These are phyloP conservation scores for Eutypa lata DNA, from an alignment of 2,329 filamentous ascomycete species.

Conservation along the genomic window DNA sequence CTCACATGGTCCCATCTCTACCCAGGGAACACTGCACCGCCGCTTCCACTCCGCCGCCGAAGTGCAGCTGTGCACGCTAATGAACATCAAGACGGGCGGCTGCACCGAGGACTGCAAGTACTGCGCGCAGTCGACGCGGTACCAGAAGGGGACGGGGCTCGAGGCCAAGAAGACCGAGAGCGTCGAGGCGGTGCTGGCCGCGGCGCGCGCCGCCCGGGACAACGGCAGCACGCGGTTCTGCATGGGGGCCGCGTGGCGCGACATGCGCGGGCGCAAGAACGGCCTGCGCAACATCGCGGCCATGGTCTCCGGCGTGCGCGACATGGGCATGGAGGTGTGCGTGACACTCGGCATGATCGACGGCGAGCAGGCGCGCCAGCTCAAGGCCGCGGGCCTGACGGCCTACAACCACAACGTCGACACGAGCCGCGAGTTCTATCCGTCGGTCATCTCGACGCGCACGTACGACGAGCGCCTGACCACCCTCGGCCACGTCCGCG, in stretches of 20 bases:
- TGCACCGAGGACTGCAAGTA: slow-evolving; percentile 93
- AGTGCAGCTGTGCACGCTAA: slow-evolving; percentile 89
- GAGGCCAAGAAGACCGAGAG: slow-evolving; percentile 75
- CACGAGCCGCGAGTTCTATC: slow-evolving; percentile 86
- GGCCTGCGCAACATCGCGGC: slow-evolving; percentile 78
- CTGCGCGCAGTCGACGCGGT: slow-evolving; percentile 83
- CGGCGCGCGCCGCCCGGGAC: slow-evolving; percentile 71
- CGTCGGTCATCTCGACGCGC: slow-evolving; percentile 78
- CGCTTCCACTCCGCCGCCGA: slow-evolving; percentile 80
- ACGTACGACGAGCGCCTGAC: slow-evolving; percentile 83
- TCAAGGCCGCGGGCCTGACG: slow-evolving; percentile 80
- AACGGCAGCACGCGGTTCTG: slow-evolving; percentile 91
- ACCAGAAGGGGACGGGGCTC: slow-evolving; percentile 73
- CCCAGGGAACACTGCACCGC: slow-evolving; percentile 71
- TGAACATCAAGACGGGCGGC: slow-evolving; percentile 95
- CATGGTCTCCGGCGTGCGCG: slow-evolving; percentile 80
- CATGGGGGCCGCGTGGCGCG: slow-evolving; percentile 91
- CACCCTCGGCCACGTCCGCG: slow-evolving; percentile 75
- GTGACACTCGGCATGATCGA: slow-evolving; percentile 96
- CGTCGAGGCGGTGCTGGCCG: slow-evolving; percentile 77
- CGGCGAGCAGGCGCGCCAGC: slow-evolving; percentile 71
- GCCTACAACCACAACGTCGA: slow-evolving; percentile 96
- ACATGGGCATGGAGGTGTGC: slow-evolving; percentile 84
- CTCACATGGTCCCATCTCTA: slow-evolving; percentile 4
- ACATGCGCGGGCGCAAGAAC: slow-evolving; percentile 88